A percentile compares a stretch with the other conserved stretches of the same genome.
These are phyloP conservation scores for Aegilops tauschii DNA, from an alignment of 176 grass and related monocot genomes.

Conservation along the genomic window DNA sequence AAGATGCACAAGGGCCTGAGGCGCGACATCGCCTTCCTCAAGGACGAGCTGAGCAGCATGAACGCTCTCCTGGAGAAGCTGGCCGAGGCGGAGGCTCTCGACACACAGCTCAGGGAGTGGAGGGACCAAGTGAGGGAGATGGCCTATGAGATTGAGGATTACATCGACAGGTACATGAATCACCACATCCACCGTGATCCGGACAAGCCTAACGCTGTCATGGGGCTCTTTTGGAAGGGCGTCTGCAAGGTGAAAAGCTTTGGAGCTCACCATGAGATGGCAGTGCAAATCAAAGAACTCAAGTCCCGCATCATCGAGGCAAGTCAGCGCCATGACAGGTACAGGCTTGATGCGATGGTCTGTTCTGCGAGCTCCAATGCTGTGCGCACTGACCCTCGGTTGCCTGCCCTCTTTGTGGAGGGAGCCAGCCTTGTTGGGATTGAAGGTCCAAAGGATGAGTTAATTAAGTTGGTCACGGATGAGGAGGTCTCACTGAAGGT, in stretches of 20 bases:
- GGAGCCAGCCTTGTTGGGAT: too few relatives aligned
- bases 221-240: conserved; percentile 7
- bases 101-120: conserved; percentile 32
- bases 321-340: background rate
- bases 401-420: background rate
- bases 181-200: background rate
- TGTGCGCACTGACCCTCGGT: too few relatives aligned
- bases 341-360: conserved; percentile 19
- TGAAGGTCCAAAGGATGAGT: background rate
- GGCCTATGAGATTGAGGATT: conserved; percentile 27
- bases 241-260: conserved; percentile 19
- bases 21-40: too few relatives aligned
- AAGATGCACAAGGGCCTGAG: too few relatives aligned
- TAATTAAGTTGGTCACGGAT: background rate
- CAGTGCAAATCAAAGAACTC: conserved; percentile 23
- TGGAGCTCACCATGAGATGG: background rate
- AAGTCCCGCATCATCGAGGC: conserved; percentile 23
- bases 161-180: background rate
- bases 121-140: conserved; percentile 41
- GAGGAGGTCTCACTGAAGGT: too few relatives aligned
- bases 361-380: too few relatives aligned
- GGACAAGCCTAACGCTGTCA: background rate
- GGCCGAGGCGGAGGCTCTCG: background rate
- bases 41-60: background rate
- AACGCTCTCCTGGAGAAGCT: conserved; percentile 6